phyloP scores from a whole-genome alignment of 352 stramenopile species.

The Pythium aphanidermatum region DNA sequence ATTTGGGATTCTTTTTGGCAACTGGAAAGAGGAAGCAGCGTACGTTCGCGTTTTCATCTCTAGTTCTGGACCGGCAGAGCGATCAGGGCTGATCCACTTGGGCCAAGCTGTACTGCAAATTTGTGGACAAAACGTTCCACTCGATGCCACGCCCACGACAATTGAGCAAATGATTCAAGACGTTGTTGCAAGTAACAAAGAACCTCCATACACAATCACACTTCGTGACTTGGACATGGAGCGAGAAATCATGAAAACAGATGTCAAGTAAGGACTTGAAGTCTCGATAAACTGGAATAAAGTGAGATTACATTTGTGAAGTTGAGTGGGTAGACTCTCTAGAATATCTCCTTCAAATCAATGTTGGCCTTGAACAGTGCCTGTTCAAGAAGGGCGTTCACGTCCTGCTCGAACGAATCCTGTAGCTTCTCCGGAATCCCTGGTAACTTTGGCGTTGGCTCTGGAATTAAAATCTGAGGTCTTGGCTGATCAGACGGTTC shows the following conservation, averaged over 20 bases:
- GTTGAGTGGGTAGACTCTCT: no score
- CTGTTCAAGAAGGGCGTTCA: slow-evolving; percentile 32
- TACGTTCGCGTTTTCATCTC: slow-evolving; percentile 81
- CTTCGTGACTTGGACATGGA: slow-evolving; percentile 78
- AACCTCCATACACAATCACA: slow-evolving; percentile 48
- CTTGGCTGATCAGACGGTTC: no score
- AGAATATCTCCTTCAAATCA: slow-evolving; percentile 21
- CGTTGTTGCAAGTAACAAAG: slow-evolving; percentile 9
- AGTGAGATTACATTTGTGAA: slow-evolving; percentile 12
- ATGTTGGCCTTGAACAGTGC: slow-evolving; percentile 54
- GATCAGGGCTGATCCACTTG: slow-evolving; percentile 43
- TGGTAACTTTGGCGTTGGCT: no score
- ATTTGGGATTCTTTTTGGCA: slow-evolving; percentile 78
- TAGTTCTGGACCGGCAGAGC: slow-evolving; percentile 62
- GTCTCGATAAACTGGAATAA: no score
- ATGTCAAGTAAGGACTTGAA: no score
- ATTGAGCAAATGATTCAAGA: slow-evolving; percentile 73
- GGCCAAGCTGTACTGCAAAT: slow-evolving; percentile 75
- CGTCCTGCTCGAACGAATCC: slow-evolving; percentile 36
- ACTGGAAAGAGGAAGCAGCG: slow-evolving; percentile 70
- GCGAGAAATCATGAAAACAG: slow-evolving; percentile 62
- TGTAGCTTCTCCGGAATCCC: slow-evolving; percentile 13
- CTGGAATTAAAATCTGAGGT: no score
- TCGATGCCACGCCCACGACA: slow-evolving; percentile 39
- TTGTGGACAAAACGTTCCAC: slow-evolving; percentile 55